phyloP scores from a whole-genome alignment of 2,329 filamentous ascomycete species.

The Ceratocystis destructans region DNA sequence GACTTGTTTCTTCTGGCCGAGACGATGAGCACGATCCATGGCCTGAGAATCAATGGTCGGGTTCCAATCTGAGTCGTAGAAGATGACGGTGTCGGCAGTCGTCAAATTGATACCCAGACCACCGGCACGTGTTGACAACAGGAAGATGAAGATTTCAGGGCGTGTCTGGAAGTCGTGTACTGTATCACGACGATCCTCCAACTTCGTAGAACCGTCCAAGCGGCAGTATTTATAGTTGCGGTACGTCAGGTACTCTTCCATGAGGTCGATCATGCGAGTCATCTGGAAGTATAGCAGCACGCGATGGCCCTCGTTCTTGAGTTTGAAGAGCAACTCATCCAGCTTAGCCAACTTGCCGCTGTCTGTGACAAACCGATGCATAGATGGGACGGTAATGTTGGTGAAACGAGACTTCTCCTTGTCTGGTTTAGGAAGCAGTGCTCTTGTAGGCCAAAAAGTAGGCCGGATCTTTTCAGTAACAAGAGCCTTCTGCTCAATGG shows the following conservation, averaged over 20 bases:
- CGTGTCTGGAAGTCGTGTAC: conserved; percentile 92
- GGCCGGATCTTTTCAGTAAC: conserved; percentile 59
- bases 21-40: conserved; percentile 96
- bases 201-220: conserved; percentile 88
- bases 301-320: conserved; percentile 86
- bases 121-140: conserved; percentile 89
- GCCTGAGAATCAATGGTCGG: conserved; percentile 97
- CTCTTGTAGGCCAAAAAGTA: conserved; percentile 45
- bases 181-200: conserved; percentile 92
- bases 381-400: conserved; percentile 84
- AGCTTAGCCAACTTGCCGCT: conserved; percentile 90
- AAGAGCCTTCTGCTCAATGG: conserved; percentile 56
- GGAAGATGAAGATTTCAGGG: conserved; percentile 91
- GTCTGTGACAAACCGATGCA: conserved; percentile 95
- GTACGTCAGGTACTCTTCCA: conserved; percentile 98
- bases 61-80: conserved; percentile 99
- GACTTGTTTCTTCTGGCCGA: conserved; percentile 89
- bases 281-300: conserved; percentile 99
- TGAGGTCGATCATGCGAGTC: conserved; percentile 98
- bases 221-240: conserved; percentile 98
- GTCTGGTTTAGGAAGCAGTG: conserved; percentile 63
- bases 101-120: conserved; percentile 97
- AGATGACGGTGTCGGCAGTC: conserved; percentile 93
- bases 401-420: conserved; percentile 76
- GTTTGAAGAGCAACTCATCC: conserved; percentile 70